Percentiles rank a stretch among this genome's conserved stretches.
Conservation (phyloP, 805 yeast species). For the Candida alai region DNA sequence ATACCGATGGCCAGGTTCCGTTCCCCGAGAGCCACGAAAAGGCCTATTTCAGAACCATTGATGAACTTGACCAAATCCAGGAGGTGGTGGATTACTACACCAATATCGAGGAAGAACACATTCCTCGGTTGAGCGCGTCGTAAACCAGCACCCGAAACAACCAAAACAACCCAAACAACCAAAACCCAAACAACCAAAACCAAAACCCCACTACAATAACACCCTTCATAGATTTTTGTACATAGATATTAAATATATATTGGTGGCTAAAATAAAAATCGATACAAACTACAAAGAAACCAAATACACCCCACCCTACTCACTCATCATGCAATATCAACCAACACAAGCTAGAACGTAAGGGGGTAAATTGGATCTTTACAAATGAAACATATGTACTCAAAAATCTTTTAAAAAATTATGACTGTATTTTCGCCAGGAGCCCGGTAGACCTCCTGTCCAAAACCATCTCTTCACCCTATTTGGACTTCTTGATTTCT, state of each 20-base stretch:
- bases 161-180: too few relatives aligned
- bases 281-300: conserved; percentile 1
- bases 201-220: too few relatives aligned
- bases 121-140: conserved; percentile 1
- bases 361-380: too few relatives aligned
- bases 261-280: not conserved
- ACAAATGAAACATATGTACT: too few relatives aligned
- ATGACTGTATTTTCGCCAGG: too few relatives aligned
- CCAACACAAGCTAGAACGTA: too few relatives aligned
- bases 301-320: not conserved
- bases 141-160: too few relatives aligned
- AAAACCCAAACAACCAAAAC: too few relatives aligned
- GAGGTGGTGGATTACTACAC: conserved; percentile 81
- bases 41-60: conserved; percentile 54
- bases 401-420: too few relatives aligned
- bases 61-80: conserved; percentile 67
- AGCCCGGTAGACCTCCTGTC: too few relatives aligned
- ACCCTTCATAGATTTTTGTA: not conserved
- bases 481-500: conserved; percentile 26
- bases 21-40: conserved; percentile 50
- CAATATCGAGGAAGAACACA: conserved; percentile 45
- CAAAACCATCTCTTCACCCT: too few relatives aligned
- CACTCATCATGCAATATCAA: too few relatives aligned
- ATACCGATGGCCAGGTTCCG: conserved; percentile 53
- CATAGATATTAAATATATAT: not conserved